phyloP scores from a whole-genome alignment of 1,284 basidiomycete species.

The Malassezia pachydermatis region DNA sequence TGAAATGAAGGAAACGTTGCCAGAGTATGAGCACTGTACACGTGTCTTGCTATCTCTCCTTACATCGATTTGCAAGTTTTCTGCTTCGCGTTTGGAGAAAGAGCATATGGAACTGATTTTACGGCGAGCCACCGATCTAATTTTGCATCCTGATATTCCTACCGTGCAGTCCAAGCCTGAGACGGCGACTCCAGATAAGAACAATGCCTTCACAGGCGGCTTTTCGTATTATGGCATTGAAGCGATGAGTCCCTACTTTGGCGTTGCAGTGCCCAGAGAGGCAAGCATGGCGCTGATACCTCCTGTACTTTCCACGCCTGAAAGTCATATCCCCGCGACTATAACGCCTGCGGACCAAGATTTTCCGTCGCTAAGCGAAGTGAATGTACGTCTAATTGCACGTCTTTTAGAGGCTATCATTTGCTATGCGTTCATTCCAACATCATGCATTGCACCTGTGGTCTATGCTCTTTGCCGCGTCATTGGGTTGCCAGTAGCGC shows the following conservation, averaged over 20 bases:
- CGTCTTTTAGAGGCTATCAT: slow-evolving; percentile 36
- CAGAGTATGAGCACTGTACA: slow-evolving; percentile 28
- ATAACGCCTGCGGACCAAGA: slow-evolving; percentile 20
- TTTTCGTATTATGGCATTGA: slow-evolving; percentile 45
- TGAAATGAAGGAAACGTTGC: slow-evolving; percentile 14
- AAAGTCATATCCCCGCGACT: too few species aligned
- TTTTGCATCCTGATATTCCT: slow-evolving; percentile 3
- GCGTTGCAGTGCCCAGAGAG: too few species aligned
- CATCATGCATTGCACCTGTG: slow-evolving; percentile 28
- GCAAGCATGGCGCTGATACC: too few species aligned
- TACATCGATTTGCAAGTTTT: slow-evolving; percentile 40
- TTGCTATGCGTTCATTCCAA: slow-evolving; percentile 37
- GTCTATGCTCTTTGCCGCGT: slow-evolving; percentile 35
- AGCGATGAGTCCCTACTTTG: slow-evolving; percentile 25
- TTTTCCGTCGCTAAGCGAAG: slow-evolving; percentile 25
- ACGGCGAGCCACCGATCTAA: neutral
- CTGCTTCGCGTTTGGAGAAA: slow-evolving; percentile 23
- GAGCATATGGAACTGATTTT: slow-evolving; percentile 4
- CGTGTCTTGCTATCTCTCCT: slow-evolving; percentile 31
- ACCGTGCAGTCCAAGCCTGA: neutral
- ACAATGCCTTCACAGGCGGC: slow-evolving; percentile 19
- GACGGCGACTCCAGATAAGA: neutral
- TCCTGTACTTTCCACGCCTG: too few species aligned
- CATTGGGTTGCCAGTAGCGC: slow-evolving; percentile 28
- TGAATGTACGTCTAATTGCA: slow-evolving; percentile 33